Evolutionary conservation across 257 asterid species (phyloP).

Genomic region (Nicotiana obtusifolia): DNA sequence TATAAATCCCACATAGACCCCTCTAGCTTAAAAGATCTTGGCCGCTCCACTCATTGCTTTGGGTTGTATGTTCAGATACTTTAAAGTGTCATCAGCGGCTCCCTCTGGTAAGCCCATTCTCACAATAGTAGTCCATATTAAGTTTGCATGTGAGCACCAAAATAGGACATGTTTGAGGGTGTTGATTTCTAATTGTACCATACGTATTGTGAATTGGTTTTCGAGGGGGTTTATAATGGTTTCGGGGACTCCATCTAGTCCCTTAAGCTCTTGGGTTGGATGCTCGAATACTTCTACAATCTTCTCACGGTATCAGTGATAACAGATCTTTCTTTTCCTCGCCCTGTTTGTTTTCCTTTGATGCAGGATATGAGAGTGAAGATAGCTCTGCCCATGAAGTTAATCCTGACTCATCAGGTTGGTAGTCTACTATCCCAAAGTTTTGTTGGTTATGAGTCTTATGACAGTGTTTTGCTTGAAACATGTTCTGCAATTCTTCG

Average conservation of each 20-base stretch:
- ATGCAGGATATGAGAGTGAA: slow-evolving; percentile 88
- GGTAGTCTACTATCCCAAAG: background rate
- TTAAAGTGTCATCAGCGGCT: background rate
- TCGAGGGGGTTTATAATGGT: background rate
- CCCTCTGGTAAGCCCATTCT: background rate
- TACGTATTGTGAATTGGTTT: background rate
- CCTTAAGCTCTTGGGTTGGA: background rate
- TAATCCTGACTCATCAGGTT: slow-evolving; percentile 86
- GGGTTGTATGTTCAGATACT: background rate
- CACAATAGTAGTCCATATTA: background rate
- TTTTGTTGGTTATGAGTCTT: background rate
- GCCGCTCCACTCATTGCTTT: background rate
- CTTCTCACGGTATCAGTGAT: background rate
- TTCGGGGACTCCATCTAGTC: background rate
- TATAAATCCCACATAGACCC: background rate
- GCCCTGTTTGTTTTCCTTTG: slow-evolving; percentile 2
- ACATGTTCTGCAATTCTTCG: background rate
- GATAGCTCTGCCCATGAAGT: slow-evolving; percentile 76
- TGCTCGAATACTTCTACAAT: background rate
- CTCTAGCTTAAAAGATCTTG: background rate
- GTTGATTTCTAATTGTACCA: background rate
- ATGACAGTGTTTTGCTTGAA: background rate
- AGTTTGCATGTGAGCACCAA: background rate
- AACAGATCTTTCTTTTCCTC: slow-evolving; percentile 1
- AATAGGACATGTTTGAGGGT: background rate